phyloP scores from a whole-genome alignment of 75 land plant species.

The Adiantum capillusveneris region DNA sequence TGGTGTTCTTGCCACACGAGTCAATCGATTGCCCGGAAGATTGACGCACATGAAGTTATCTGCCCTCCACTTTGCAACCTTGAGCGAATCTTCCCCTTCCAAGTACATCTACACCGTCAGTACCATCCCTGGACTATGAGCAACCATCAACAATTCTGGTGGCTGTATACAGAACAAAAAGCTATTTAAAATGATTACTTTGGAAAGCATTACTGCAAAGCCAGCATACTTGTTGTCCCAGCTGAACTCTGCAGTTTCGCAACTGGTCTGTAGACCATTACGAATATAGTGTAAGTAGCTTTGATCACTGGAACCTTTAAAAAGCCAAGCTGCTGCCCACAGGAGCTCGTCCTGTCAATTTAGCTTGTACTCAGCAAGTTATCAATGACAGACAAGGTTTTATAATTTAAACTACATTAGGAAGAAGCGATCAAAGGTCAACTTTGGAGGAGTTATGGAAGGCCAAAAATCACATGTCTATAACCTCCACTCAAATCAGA shows the following conservation, averaged over 20 bases:
- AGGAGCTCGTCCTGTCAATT: constrained; percentile 57
- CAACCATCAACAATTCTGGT: too few relatives aligned
- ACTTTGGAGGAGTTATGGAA: too few relatives aligned
- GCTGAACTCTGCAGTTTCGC: constrained; percentile 26
- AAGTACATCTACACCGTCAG: constrained; percentile 40
- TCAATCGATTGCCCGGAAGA: constrained; percentile 58
- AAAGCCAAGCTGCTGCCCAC: constrained; percentile 56
- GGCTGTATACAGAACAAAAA: neutral
- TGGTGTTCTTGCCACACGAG: constrained; percentile 45
- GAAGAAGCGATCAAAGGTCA: too few relatives aligned
- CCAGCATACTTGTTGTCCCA: constrained; percentile 47
- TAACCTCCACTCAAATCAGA: too few relatives aligned
- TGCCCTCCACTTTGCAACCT: constrained; percentile 44
- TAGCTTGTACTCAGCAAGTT: too few relatives aligned
- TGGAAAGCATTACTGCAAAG: constrained; percentile 18
- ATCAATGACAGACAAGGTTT: too few relatives aligned
- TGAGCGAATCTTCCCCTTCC: constrained; percentile 38
- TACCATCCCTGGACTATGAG: too few relatives aligned
- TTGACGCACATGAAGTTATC: constrained; percentile 63
- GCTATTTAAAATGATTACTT: constrained; percentile 14
- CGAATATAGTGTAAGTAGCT: constrained; percentile 16
- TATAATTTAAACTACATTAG: too few relatives aligned
- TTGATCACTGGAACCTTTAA: constrained; percentile 22
- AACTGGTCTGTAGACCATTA: constrained; percentile 28
- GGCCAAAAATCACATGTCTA: too few relatives aligned